These are phyloP conservation scores for Diplodia intermedia DNA, from an alignment of 2,329 filamentous ascomycete species.

Conservation along the genomic window DNA sequence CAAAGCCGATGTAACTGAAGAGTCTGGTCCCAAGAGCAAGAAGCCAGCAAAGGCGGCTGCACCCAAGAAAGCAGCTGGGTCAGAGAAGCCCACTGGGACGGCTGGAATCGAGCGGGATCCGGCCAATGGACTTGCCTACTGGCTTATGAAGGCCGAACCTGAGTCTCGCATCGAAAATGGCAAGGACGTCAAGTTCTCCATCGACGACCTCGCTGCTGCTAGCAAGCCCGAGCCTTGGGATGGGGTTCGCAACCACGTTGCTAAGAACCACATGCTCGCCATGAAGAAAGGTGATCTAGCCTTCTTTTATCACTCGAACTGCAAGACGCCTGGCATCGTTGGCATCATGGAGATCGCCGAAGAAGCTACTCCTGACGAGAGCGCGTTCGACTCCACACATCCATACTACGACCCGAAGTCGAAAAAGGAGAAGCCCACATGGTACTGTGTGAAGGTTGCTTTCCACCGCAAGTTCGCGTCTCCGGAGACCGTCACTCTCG, in stretches of 20 bases:
- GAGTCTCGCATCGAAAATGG: conserved; percentile 86
- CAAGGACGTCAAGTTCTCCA: conserved; percentile 89
- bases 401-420: conserved; percentile 87
- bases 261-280: conserved; percentile 85
- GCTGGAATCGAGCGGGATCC: conserved; percentile 26
- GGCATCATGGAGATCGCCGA: conserved; percentile 88
- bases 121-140: conserved; percentile 42
- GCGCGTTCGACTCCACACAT: conserved; percentile 72
- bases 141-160: conserved; percentile 69
- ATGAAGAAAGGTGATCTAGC: conserved; percentile 93
- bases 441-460: conserved; percentile 88
- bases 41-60: conserved; percentile 19
- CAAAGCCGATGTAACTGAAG: not conserved
- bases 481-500: conserved; percentile 68
- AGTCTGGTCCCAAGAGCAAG: conserved; percentile 8
- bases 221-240: conserved; percentile 88
- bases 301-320: conserved; percentile 98
- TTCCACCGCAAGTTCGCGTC: conserved; percentile 80
- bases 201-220: conserved; percentile 81
- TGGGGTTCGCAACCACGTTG: conserved; percentile 66
- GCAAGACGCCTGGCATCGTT: conserved; percentile 85
- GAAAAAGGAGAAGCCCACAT: conserved; percentile 72
- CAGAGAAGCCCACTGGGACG: conserved; percentile 10
- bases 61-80: conserved; percentile 6
- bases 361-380: conserved; percentile 81